Percentiles rank a stretch among this genome's conserved stretches.
These are phyloP conservation scores for Phoma sp. DNA, from an alignment of 2,329 filamentous ascomycete genomes.

Conservation along the genomic window DNA sequence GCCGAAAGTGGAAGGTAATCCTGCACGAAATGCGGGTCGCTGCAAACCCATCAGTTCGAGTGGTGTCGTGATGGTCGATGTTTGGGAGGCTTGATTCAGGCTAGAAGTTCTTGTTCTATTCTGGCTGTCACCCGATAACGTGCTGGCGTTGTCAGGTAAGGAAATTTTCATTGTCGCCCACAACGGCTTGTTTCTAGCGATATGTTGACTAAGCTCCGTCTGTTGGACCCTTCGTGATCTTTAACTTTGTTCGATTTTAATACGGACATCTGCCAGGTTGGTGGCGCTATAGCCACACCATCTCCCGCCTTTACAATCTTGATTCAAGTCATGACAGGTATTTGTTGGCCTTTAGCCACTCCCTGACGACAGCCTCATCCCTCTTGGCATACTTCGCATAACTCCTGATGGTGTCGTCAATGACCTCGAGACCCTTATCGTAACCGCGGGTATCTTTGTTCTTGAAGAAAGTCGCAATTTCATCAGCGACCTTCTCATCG, in stretches of 20 bases:
- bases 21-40: conserved; percentile 8
- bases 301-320: conserved; percentile 16
- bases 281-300: not conserved
- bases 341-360: conserved; percentile 75
- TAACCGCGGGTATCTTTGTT: conserved; percentile 86
- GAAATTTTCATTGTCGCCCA: not conserved
- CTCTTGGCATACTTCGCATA: conserved; percentile 83
- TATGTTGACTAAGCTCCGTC: not conserved
- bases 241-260: not conserved
- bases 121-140: not conserved
- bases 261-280: not conserved
- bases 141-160: not conserved
- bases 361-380: conserved; percentile 74
- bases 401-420: conserved; percentile 83
- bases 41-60: conserved; percentile 5
- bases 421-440: conserved; percentile 83
- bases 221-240: not conserved
- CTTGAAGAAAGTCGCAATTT: conserved; percentile 85
- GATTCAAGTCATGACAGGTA: conserved; percentile 54
- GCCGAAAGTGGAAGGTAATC: conserved; percentile 13
- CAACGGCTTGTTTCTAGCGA: not conserved
- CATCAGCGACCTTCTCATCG: conserved; percentile 70
- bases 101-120: not conserved
- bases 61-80: conserved; percentile 12
- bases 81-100: conserved; percentile 5